A percentile compares a stretch with the other conserved stretches of the same genome.
These are phyloP conservation scores for Claviceps paspali DNA, from an alignment of 2,329 filamentous ascomycete genomes.

Conservation along the genomic window DNA sequence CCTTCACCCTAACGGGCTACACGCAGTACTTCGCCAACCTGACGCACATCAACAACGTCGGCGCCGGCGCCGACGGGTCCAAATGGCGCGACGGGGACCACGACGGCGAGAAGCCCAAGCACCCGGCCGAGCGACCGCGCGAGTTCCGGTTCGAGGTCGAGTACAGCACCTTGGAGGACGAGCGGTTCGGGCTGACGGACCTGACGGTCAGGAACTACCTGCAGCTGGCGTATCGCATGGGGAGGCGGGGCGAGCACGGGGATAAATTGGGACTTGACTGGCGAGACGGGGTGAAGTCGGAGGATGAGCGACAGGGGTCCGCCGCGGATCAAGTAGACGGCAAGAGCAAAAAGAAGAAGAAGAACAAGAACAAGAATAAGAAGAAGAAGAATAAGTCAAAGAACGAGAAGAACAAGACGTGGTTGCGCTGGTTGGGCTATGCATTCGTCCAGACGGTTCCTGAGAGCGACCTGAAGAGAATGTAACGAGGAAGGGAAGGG, in stretches of 20 bases:
- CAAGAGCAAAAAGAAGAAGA: conserved; percentile 29
- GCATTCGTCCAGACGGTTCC: conserved; percentile 67
- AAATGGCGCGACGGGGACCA: conserved; percentile 52
- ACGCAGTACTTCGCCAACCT: conserved; percentile 90
- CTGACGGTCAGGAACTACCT: conserved; percentile 74
- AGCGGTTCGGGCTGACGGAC: conserved; percentile 60
- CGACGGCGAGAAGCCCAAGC: conserved; percentile 36
- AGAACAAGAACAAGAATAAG: conserved; percentile 16
- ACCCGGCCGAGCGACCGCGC: conserved; percentile 39
- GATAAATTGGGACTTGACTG: too few species aligned
- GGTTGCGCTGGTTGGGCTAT: conserved; percentile 61
- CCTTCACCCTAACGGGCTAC: conserved; percentile 64
- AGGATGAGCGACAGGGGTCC: conserved; percentile 12
- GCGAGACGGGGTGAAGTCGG: conserved; percentile 12
- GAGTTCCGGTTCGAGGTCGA: conserved; percentile 66
- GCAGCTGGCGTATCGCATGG: conserved; percentile 66
- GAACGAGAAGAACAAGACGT: conserved; percentile 47
- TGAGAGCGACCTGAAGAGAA: conserved; percentile 45
- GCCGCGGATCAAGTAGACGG: conserved; percentile 14
- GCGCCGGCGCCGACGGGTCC: conserved; percentile 12
- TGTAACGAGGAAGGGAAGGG: conserved; percentile 13
- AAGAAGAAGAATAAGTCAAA: conserved; percentile 36
- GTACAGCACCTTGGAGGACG: conserved; percentile 70
- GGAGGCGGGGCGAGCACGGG: conserved; percentile 17
- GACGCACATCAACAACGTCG: conserved; percentile 70